Evolutionary conservation across 116 monocot genomes (phyloP).

Genomic region (Iris pallida): DNA sequence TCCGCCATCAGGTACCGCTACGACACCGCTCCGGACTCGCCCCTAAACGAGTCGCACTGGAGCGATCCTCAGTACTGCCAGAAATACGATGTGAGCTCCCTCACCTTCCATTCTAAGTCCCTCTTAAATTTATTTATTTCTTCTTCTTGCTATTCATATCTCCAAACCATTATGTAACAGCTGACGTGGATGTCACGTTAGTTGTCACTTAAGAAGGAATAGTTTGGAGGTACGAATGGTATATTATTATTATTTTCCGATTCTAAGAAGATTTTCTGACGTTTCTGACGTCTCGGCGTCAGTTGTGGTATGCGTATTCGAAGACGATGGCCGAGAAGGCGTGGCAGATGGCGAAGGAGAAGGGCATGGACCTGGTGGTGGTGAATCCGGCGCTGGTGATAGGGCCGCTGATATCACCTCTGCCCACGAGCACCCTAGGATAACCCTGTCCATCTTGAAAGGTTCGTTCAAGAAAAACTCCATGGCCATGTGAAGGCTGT

Average conservation of each 20-base stretch:
- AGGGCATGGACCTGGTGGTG: conserved; percentile 51
- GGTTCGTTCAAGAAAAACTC: conserved; percentile 21
- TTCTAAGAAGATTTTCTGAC: no score
- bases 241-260: no score
- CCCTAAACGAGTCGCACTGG: conserved; percentile 87
- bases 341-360: conserved; percentile 49
- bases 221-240: no score
- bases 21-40: conserved; percentile 30
- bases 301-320: conserved; percentile 80
- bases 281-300: no score
- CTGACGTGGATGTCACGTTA: no score
- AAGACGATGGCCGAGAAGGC: conserved; percentile 81
- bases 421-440: conserved; percentile 64
- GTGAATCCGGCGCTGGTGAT: conserved; percentile 83
- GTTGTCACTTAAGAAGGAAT: no score
- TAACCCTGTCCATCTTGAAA: conserved; percentile 46
- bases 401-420: conserved; percentile 55
- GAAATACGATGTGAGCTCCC: conserved; percentile 42
- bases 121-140: neutral
- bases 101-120: neutral
- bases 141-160: no score
- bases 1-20: conserved; percentile 68
- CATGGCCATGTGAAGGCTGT: no score
- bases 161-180: no score
- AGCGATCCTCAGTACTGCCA: conserved; percentile 70